Conservation (phyloP, 495 filamentous ascomycete species). For the Peziza echinospora region DNA sequence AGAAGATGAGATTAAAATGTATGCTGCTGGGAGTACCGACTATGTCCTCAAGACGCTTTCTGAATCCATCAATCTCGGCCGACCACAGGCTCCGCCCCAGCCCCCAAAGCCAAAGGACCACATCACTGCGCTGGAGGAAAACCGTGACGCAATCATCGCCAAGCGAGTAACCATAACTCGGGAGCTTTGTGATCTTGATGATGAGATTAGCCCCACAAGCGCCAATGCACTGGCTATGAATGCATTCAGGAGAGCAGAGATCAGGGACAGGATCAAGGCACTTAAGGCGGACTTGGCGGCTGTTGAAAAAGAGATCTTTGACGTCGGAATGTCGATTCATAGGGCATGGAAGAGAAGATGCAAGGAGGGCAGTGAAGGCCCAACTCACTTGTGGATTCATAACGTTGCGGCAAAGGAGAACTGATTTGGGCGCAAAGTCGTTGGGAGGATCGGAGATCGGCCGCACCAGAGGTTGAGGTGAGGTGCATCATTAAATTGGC, state of each 20-base stretch:
- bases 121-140: constrained; percentile 14
- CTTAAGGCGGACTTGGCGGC: constrained; percentile 58
- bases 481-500: no score
- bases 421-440: no score
- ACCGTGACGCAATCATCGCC: constrained; percentile 8
- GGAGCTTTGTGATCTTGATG: constrained; percentile 14
- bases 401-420: neutral
- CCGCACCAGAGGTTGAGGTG: no score
- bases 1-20: no score
- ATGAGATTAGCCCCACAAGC: constrained; percentile 31
- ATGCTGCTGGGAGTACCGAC: no score
- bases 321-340: constrained; percentile 63
- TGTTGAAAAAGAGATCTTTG: constrained; percentile 60
- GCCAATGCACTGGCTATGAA: constrained; percentile 31
- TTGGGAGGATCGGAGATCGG: no score
- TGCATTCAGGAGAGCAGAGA: constrained; percentile 35
- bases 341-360: constrained; percentile 58
- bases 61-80: neutral
- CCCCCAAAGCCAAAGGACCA: constrained; percentile 6
- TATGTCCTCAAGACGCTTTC: neutral
- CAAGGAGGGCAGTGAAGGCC: constrained; percentile 38
- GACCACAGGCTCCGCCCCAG: neutral
- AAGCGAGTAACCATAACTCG: constrained; percentile 2
- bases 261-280: constrained; percentile 49
- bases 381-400: constrained; percentile 55